Conservation (phyloP, 768 basidiomycete genomes). For the Tylopilus plumbeoviolaceoides region DNA sequence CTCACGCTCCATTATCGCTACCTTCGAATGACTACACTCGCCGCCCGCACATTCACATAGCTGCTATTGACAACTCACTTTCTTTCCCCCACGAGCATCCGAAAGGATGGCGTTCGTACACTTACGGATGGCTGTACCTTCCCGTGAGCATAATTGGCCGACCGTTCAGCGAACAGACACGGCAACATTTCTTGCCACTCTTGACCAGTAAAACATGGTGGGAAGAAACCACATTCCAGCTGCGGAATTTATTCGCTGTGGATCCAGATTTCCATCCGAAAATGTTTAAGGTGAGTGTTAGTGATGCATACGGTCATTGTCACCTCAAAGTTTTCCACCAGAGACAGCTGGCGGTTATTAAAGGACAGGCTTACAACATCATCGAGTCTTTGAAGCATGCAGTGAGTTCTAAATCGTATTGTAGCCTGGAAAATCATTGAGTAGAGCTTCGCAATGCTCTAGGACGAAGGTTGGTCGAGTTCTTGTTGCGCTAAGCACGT, state of each 20-base stretch:
- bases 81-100: constrained; percentile 93
- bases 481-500: background rate
- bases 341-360: constrained; percentile 89
- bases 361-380: constrained; percentile 91
- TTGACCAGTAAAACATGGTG: constrained; percentile 86
- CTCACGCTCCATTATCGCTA: constrained; percentile 34
- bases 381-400: constrained; percentile 76
- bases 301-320: constrained; percentile 2
- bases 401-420: constrained; percentile 40
- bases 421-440: background rate
- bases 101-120: constrained; percentile 72
- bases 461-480: constrained; percentile 67
- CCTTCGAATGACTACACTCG: constrained; percentile 44
- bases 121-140: constrained; percentile 85
- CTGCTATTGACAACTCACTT: constrained; percentile 90
- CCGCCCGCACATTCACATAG: constrained; percentile 82
- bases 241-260: constrained; percentile 72
- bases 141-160: constrained; percentile 82
- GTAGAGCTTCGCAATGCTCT: constrained; percentile 2
- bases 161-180: constrained; percentile 80
- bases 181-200: constrained; percentile 76
- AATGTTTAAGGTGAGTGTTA: constrained; percentile 68
- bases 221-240: constrained; percentile 78
- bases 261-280: constrained; percentile 88
- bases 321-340: constrained; percentile 24